Evolutionary conservation across 148 eudicot genomes (phyloP).

Genomic region (Camellia sinensis): DNA sequence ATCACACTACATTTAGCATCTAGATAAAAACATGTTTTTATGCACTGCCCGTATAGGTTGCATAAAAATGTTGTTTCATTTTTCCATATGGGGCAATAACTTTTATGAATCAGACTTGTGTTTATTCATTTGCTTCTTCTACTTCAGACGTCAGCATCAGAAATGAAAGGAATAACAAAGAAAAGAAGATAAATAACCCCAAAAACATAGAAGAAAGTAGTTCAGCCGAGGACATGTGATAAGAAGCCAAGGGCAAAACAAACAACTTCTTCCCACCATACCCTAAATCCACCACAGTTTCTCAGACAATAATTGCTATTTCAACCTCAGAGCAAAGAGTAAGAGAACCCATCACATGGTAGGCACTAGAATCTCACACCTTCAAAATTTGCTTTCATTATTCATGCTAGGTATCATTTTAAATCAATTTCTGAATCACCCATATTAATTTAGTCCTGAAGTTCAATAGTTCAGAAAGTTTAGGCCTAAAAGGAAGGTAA

Average conservation of each 20-base stretch:
- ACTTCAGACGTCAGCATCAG: background rate
- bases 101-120: background rate
- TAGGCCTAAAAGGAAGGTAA: background rate
- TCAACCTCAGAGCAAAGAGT: background rate
- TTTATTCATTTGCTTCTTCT: background rate
- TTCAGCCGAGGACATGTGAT: background rate
- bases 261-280: background rate
- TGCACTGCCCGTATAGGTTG: background rate
- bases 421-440: background rate
- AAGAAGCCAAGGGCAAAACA: background rate
- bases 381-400: background rate
- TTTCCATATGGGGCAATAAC: too few species aligned
- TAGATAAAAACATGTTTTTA: background rate
- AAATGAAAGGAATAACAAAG: background rate
- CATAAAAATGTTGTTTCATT: too few species aligned
- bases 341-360: background rate
- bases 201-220: background rate
- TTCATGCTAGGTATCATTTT: background rate
- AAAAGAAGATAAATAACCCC: too few species aligned
- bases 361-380: background rate
- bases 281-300: background rate
- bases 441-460: background rate
- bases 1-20: background rate
- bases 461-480: background rate
- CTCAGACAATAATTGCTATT: background rate